These are phyloP conservation scores for Agrocybe pediades DNA, from an alignment of 768 basidiomycete genomes.

Conservation along the genomic window DNA sequence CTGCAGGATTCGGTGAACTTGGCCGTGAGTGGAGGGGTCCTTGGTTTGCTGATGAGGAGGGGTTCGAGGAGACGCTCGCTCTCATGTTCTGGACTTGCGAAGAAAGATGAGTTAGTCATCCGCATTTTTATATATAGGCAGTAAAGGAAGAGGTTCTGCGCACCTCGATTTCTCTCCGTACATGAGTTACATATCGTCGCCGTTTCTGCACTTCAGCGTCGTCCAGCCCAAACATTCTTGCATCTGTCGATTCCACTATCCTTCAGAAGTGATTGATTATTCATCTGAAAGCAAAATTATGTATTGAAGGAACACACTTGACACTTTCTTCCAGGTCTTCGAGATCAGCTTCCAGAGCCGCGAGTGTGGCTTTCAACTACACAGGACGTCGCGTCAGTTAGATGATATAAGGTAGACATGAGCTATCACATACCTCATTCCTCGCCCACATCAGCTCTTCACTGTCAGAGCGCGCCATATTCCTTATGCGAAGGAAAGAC, in stretches of 20 bases:
- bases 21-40: constrained; percentile 16
- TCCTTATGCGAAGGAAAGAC: constrained; percentile 78
- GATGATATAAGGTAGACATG: background rate
- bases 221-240: constrained; percentile 81
- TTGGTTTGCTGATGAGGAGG: constrained; percentile 21
- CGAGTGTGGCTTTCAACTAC: constrained; percentile 77
- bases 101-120: constrained; percentile 27
- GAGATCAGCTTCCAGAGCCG: constrained; percentile 80
- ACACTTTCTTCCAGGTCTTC: constrained; percentile 96
- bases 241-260: constrained; percentile 85
- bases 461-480: constrained; percentile 69
- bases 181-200: constrained; percentile 73
- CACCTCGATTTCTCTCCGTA: constrained; percentile 81
- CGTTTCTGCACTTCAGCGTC: constrained; percentile 76
- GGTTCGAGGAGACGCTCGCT: constrained; percentile 46
- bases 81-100: constrained; percentile 74
- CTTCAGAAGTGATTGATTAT: constrained; percentile 34
- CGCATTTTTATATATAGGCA: background rate
- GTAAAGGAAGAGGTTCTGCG: constrained; percentile 20
- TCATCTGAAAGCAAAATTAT: background rate
- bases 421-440: constrained; percentile 60
- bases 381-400: background rate
- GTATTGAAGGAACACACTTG: constrained; percentile 47
- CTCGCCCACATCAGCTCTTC: constrained; percentile 82
- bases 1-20: constrained; percentile 18